Percentiles rank a stretch among this genome's conserved stretches.
These are phyloP conservation scores for Myriangium duriaei DNA, from an alignment of 2,329 filamentous ascomycete species.

Conservation along the genomic window DNA sequence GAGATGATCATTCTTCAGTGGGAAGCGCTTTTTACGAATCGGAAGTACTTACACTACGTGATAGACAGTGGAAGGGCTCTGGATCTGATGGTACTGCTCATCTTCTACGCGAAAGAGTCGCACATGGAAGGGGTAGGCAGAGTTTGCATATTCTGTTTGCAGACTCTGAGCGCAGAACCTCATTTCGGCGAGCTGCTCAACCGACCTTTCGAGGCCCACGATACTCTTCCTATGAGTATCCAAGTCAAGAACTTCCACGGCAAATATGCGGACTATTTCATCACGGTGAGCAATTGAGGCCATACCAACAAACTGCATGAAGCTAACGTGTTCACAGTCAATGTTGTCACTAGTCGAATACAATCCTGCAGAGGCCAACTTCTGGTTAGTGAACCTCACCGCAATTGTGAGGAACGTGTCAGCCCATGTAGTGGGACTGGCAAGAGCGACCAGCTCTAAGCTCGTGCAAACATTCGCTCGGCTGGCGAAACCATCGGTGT, in stretches of 20 bases:
- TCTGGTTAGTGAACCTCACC: conserved; percentile 77
- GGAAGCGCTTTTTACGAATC: conserved; percentile 96
- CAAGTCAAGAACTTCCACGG: conserved; percentile 74
- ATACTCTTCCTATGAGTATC: conserved; percentile 71
- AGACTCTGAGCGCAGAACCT: conserved; percentile 85
- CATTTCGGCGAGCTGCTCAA: conserved; percentile 86
- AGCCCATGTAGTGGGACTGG: conserved; percentile 68
- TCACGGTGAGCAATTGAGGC: conserved; percentile 72
- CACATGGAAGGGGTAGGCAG: conserved; percentile 89
- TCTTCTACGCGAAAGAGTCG: conserved; percentile 84
- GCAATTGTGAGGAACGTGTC: conserved; percentile 91
- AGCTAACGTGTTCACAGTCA: conserved; percentile 19
- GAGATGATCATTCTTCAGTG: conserved; percentile 97
- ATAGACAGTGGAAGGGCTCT: conserved; percentile 89
- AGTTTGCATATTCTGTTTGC: conserved; percentile 94
- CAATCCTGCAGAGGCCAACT: conserved; percentile 40
- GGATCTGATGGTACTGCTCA: conserved; percentile 78
- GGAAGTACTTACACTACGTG: conserved; percentile 89
- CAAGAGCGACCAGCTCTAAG: conserved; percentile 62
- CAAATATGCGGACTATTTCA: conserved; percentile 84
- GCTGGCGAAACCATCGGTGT: conserved; percentile 86
- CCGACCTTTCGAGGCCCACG: conserved; percentile 75
- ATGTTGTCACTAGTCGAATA: conserved; percentile 25
- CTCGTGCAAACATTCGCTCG: conserved; percentile 78
- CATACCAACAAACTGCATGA: neutral